These are phyloP conservation scores for Dictyostelium intermedium DNA, from an alignment of 78 protist species.

Conservation along the genomic window DNA sequence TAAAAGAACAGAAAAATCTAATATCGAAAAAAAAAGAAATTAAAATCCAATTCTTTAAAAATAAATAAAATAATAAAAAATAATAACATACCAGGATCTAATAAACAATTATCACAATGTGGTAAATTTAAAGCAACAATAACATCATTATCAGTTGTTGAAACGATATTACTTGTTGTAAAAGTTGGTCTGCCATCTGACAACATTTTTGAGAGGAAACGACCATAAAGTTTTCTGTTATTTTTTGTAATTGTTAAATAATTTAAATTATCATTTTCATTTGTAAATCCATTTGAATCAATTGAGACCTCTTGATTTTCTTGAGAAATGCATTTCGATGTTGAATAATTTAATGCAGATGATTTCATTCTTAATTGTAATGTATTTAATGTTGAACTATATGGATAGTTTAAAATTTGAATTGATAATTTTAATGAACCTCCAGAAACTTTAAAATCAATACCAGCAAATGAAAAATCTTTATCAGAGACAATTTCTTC, in stretches of 20 bases:
- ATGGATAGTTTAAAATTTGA: background rate
- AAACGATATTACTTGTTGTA: background rate
- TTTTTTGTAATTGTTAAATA: background rate
- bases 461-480: background rate
- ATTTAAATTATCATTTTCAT: background rate
- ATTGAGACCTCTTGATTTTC: background rate
- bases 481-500: background rate
- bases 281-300: background rate
- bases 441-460: background rate
- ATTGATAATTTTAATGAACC: background rate
- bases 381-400: background rate
- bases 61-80: background rate
- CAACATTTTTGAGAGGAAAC: background rate
- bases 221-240: background rate
- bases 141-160: background rate
- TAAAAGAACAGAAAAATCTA: background rate
- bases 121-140: constrained; percentile 23
- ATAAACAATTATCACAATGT: constrained; percentile 1
- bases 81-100: constrained; percentile 11
- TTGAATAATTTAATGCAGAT: background rate
- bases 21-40: background rate
- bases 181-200: constrained; percentile 24
- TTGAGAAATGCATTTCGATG: background rate
- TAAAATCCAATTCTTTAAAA: background rate
- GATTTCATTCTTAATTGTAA: background rate